These are phyloP conservation scores for Erysimum cheiranthoides DNA, from an alignment of 345 rosid genomes.

Conservation along the genomic window DNA sequence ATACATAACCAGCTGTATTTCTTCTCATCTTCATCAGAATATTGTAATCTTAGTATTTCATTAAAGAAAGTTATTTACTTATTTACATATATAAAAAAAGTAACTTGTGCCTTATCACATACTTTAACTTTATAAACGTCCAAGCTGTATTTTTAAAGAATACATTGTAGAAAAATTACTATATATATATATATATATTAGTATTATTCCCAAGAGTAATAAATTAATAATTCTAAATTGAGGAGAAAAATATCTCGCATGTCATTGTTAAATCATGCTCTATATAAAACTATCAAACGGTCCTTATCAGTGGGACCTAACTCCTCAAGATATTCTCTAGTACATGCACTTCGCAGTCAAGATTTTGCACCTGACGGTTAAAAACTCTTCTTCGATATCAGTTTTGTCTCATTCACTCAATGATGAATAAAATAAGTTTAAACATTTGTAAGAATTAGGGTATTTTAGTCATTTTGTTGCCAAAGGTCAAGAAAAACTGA, in stretches of 20 bases:
- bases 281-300: background rate
- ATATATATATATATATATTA: too few relatives aligned
- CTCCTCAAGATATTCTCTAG: background rate
- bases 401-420: background rate
- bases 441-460: background rate
- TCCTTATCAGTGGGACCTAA: slow-evolving; percentile 12
- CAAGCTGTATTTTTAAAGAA: background rate
- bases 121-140: slow-evolving; percentile 21
- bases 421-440: background rate
- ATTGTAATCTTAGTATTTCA: background rate
- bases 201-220: background rate
- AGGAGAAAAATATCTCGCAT: slow-evolving; percentile 4
- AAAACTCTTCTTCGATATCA: background rate
- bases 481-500: background rate
- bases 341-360: slow-evolving; percentile 19
- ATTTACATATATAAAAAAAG: background rate
- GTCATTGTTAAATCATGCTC: background rate
- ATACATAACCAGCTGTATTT: background rate
- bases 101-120: slow-evolving; percentile 13
- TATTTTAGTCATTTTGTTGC: background rate
- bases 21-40: background rate
- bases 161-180: slow-evolving; percentile 8
- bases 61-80: background rate
- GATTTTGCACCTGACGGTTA: slow-evolving; percentile 26
- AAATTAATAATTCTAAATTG: slow-evolving; percentile 15